These are phyloP conservation scores for Lathyrus oleraceus DNA, from an alignment of 306 rosid genomes.

Conservation along the genomic window DNA sequence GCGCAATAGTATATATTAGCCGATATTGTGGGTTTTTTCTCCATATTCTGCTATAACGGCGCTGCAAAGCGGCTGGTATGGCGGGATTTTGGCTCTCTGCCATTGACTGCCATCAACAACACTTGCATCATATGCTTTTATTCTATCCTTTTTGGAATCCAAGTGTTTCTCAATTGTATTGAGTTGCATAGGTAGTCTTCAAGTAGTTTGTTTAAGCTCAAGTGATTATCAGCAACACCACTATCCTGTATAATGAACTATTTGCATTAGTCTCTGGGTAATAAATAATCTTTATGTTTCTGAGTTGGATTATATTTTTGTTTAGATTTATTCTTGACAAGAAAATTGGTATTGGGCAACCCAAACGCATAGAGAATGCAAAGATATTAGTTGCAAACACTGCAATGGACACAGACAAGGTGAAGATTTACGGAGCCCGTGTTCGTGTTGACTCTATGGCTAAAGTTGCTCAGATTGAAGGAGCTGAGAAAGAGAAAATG, in stretches of 20 bases:
- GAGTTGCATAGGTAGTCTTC: slow-evolving; percentile 16
- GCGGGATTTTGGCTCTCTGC: too few species aligned
- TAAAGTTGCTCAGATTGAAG: slow-evolving; percentile 90
- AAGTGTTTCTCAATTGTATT: neutral
- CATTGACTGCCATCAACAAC: too few species aligned
- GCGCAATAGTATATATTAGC: too few species aligned
- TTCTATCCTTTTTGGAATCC: neutral
- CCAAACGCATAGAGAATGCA: slow-evolving; percentile 90
- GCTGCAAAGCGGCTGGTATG: too few species aligned
- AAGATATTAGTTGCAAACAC: slow-evolving; percentile 94
- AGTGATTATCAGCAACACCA: slow-evolving; percentile 10
- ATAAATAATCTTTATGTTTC: slow-evolving; percentile 7
- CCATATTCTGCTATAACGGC: too few species aligned
- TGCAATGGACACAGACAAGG: slow-evolving; percentile 98
- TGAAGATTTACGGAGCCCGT: slow-evolving; percentile 93
- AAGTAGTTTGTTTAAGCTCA: neutral
- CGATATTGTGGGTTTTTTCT: too few species aligned
- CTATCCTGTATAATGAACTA: neutral
- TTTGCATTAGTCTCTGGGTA: neutral
- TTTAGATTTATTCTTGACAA: slow-evolving; percentile 95
- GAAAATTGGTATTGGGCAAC: slow-evolving; percentile 99
- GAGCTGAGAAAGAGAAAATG: slow-evolving; percentile 96
- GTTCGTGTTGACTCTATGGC: slow-evolving; percentile 97
- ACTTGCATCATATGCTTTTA: neutral
- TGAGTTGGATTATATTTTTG: slow-evolving; percentile 29